A percentile compares a stretch with the other conserved stretches of the same genome.
phyloP scores from a whole-genome alignment of 768 basidiomycete species.

The Xerocomellus dryophilus region DNA sequence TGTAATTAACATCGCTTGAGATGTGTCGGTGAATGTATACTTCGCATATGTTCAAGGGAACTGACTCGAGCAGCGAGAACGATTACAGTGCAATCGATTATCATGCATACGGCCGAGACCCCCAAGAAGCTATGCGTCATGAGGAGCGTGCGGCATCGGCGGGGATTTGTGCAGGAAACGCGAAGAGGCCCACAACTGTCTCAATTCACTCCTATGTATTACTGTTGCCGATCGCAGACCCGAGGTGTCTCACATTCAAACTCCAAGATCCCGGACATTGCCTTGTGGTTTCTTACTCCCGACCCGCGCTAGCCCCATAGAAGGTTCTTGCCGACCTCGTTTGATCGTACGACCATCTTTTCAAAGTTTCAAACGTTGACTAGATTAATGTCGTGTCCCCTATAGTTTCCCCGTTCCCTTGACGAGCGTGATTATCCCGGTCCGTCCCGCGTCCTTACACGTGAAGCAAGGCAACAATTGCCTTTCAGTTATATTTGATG shows the following conservation, averaged over 20 bases:
- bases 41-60: no score
- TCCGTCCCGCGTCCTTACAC: constrained; percentile 4
- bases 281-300: not conserved
- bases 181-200: not conserved
- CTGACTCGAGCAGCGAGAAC: no score
- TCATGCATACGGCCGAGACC: no score
- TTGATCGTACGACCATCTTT: constrained; percentile 2
- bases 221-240: no score
- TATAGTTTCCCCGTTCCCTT: constrained; percentile 1
- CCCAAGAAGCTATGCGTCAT: no score
- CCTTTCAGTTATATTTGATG: constrained; percentile 1
- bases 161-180: not conserved
- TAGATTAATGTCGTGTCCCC: not conserved
- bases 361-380: constrained; percentile 6
- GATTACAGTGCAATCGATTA: no score
- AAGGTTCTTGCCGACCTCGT: not conserved
- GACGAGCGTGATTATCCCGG: constrained; percentile 7
- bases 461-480: not conserved
- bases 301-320: not conserved
- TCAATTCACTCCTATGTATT: no score
- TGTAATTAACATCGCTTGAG: no score
- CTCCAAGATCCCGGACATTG: no score
- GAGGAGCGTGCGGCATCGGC: no score
- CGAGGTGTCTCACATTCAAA: no score
- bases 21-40: no score